phyloP scores from a whole-genome alignment of 345 rosid species.

The Clarkia xantiana region DNA sequence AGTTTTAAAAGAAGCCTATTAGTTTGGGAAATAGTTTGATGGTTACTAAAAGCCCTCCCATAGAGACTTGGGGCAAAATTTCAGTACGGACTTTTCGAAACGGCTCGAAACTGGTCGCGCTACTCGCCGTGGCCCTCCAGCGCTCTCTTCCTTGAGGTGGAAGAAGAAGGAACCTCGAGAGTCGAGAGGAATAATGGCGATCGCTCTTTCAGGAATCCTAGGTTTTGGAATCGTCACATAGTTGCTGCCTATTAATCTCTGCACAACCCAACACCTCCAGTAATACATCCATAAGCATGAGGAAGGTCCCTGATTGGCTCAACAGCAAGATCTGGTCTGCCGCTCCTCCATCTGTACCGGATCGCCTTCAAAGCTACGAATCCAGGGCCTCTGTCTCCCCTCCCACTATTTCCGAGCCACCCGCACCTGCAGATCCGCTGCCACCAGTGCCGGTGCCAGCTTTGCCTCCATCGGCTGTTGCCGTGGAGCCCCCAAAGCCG shows the following conservation, averaged over 20 bases:
- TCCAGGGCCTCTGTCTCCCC: constrained; percentile 16
- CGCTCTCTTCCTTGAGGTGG: constrained; percentile 10
- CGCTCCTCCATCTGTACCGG: constrained; percentile 20
- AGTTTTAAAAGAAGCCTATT: too few relatives aligned
- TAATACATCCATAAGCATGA: constrained; percentile 7
- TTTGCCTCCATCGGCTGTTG: constrained; percentile 24
- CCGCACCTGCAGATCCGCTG: constrained; percentile 15
- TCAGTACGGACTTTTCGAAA: too few relatives aligned
- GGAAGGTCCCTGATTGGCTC: constrained; percentile 94
- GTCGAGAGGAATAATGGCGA: not conserved
- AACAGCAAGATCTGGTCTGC: constrained; percentile 72
- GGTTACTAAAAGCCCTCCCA: too few relatives aligned
- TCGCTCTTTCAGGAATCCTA: constrained; percentile 2
- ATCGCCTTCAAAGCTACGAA: constrained; percentile 21
- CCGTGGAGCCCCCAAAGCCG: constrained; percentile 28
- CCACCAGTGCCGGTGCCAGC: constrained; percentile 21
- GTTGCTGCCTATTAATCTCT: not conserved
- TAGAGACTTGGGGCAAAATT: too few relatives aligned
- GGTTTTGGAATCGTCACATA: not conserved
- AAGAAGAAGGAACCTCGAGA: constrained; percentile 1
- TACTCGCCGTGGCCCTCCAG: not conserved
- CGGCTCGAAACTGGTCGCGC: too few relatives aligned
- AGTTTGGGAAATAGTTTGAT: too few relatives aligned
- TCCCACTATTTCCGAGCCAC: constrained; percentile 10
- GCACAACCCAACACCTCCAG: not conserved